These are phyloP conservation scores for Sporopachydermia lactativora DNA, from an alignment of 805 yeast species.

Conservation along the genomic window DNA sequence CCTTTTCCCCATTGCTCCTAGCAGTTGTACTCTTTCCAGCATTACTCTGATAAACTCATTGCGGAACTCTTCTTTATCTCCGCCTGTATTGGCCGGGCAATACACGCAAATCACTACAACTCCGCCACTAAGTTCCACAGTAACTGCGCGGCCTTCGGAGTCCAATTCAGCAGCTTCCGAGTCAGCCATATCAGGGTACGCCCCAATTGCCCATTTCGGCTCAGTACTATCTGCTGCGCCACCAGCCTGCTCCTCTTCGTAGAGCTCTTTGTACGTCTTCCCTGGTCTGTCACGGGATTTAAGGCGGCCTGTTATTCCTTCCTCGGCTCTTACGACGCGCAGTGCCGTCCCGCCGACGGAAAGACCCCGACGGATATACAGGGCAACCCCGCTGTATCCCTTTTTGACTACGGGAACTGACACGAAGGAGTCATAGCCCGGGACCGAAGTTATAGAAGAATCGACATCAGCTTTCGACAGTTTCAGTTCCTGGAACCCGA, in stretches of 20 bases:
- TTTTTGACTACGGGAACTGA: conserved; percentile 52
- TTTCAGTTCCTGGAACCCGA: conserved; percentile 83
- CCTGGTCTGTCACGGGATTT: conserved; percentile 9
- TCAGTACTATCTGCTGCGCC: conserved; percentile 13
- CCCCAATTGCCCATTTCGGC: conserved; percentile 41
- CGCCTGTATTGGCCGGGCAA: conserved; percentile 84
- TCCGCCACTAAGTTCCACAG: conserved; percentile 54
- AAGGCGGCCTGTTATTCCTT: conserved; percentile 73
- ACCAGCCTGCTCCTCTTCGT: conserved; percentile 11
- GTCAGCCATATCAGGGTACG: conserved; percentile 37
- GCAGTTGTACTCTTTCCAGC: conserved; percentile 43
- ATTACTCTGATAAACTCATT: conserved; percentile 43
- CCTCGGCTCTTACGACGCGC: conserved; percentile 63
- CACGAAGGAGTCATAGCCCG: conserved; percentile 49
- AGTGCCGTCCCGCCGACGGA: conserved; percentile 22
- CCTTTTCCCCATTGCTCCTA: conserved; percentile 41
- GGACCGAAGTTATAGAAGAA: conserved; percentile 33
- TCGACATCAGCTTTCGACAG: conserved; percentile 37
- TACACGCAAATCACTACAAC: conserved; percentile 54
- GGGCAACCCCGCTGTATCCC: conserved; percentile 89
- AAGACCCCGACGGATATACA: conserved; percentile 50
- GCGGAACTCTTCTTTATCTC: conserved; percentile 45
- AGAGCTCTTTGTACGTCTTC: conserved; percentile 16
- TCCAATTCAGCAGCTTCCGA: conserved; percentile 38
- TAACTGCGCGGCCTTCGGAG: conserved; percentile 71